Percentiles rank a stretch among this genome's conserved stretches.
Conservation (phyloP, 768 basidiomycete species). For the Russula abietina region DNA sequence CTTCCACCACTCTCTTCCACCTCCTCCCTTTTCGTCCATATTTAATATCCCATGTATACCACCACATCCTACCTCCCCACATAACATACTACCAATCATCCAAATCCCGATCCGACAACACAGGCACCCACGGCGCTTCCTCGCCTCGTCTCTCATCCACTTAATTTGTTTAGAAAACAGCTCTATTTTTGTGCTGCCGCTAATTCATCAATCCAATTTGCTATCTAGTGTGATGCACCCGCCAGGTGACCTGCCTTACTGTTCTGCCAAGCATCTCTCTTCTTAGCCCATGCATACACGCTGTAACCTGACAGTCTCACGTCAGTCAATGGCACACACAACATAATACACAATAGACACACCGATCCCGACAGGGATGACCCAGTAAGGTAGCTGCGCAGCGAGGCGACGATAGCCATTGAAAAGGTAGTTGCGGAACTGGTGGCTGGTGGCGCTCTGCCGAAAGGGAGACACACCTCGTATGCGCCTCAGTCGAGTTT, state of each 20-base stretch:
- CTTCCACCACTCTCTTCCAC: neutral
- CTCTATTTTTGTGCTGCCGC: constrained; percentile 1
- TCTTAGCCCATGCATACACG: constrained; percentile 73
- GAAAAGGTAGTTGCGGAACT: constrained; percentile 68
- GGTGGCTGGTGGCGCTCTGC: constrained; percentile 60
- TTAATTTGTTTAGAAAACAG: neutral
- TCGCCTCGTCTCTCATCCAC: neutral
- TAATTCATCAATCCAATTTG: neutral
- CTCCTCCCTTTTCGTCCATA: constrained; percentile 9
- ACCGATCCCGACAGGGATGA: constrained; percentile 70
- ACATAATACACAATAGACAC: constrained; percentile 30
- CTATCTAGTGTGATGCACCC: constrained; percentile 22
- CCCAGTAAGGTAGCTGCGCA: constrained; percentile 67
- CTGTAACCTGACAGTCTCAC: constrained; percentile 51
- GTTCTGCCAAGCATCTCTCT: constrained; percentile 54
- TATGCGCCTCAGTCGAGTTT: neutral
- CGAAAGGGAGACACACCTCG: constrained; percentile 76
- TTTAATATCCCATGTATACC: no score
- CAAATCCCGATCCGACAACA: constrained; percentile 18
- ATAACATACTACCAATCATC: no score
- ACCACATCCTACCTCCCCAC: no score
- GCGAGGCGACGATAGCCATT: constrained; percentile 73
- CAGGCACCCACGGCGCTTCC: constrained; percentile 20
- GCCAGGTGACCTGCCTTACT: constrained; percentile 72
- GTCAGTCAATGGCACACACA: neutral